Evolutionary conservation across 306 rosid genomes (phyloP).

Genomic region (Prunus fruticosa): DNA sequence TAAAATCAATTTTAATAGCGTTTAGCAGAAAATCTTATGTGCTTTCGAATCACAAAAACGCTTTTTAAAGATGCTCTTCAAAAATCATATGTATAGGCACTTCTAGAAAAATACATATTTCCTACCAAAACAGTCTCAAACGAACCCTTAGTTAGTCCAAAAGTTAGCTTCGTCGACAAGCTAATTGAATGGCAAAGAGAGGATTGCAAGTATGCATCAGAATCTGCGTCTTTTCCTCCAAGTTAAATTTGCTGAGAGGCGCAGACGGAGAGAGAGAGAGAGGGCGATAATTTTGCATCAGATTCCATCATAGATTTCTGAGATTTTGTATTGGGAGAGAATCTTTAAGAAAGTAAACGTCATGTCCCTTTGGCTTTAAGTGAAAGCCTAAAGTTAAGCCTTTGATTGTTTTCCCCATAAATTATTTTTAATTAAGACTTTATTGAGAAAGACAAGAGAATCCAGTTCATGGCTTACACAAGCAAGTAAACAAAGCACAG

Average conservation of each 20-base stretch:
- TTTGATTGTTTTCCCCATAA: conserved; percentile 31
- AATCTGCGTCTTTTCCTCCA: conserved; percentile 13
- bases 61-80: too few species aligned
- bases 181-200: background rate
- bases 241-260: background rate
- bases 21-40: too few species aligned
- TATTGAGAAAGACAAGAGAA: conserved; percentile 58
- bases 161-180: background rate
- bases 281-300: conserved; percentile 42
- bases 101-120: too few species aligned
- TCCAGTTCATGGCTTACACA: conserved; percentile 60
- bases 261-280: background rate
- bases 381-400: conserved; percentile 48
- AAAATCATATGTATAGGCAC: too few species aligned
- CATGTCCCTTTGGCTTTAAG: conserved; percentile 40
- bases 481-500: conserved; percentile 19
- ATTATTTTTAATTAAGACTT: conserved; percentile 23
- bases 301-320: conserved; percentile 42
- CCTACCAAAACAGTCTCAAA: too few species aligned
- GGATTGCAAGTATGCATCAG: conserved; percentile 18
- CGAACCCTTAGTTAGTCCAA: background rate
- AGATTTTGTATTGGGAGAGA: conserved; percentile 36
- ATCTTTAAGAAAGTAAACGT: conserved; percentile 50
- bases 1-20: too few species aligned
- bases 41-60: too few species aligned